These are phyloP conservation scores for Hypoxylon crocopeplum DNA, from an alignment of 495 filamentous ascomycete genomes.

Conservation along the genomic window DNA sequence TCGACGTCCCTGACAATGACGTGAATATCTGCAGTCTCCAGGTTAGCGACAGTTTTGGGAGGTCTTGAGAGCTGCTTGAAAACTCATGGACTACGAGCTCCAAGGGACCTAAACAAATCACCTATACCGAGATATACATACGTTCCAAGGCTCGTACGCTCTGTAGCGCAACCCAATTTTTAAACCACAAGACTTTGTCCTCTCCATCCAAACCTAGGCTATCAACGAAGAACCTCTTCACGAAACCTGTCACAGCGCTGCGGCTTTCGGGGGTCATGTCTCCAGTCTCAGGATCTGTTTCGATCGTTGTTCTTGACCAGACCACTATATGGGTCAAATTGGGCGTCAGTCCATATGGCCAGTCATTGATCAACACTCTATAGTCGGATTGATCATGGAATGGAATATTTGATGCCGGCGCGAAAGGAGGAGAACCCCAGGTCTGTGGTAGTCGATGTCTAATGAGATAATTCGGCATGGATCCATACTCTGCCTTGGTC, in stretches of 20 bases:
- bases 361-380: slow-evolving; percentile 83
- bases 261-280: slow-evolving; percentile 75
- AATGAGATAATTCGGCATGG: slow-evolving; percentile 78
- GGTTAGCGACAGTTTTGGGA: slow-evolving; percentile 6
- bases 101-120: neutral
- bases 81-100: neutral
- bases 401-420: slow-evolving; percentile 59
- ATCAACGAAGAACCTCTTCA: slow-evolving; percentile 69
- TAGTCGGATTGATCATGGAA: slow-evolving; percentile 76
- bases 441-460: slow-evolving; percentile 66
- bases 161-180: slow-evolving; percentile 90
- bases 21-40: slow-evolving; percentile 46
- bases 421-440: slow-evolving; percentile 69
- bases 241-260: slow-evolving; percentile 67
- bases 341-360: slow-evolving; percentile 81
- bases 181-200: slow-evolving; percentile 84
- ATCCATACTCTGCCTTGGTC: slow-evolving; percentile 75
- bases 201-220: slow-evolving; percentile 57
- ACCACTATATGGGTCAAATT: slow-evolving; percentile 77
- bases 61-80: neutral
- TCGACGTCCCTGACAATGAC: slow-evolving; percentile 69
- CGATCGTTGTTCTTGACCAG: slow-evolving; percentile 66
- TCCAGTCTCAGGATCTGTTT: slow-evolving; percentile 64
- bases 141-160: slow-evolving; percentile 82
- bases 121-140: slow-evolving; percentile 10